Conservation (phyloP, 2,329 filamentous ascomycete genomes). For the Myriangium duriaei region DNA sequence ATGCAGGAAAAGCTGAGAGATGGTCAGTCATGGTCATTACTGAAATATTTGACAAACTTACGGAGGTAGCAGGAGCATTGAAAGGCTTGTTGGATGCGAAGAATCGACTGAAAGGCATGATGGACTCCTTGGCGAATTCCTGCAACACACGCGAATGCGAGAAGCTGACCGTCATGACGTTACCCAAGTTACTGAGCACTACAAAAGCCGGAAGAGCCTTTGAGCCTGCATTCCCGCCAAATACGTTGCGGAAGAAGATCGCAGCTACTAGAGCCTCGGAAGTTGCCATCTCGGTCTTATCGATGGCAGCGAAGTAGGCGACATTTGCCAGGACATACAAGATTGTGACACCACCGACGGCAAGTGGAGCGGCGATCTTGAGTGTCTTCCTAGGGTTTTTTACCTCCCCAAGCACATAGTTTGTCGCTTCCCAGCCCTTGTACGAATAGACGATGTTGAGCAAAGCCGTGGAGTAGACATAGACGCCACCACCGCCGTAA, state of each 20-base stretch:
- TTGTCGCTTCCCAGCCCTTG: conserved; percentile 56
- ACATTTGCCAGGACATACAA: conserved; percentile 38
- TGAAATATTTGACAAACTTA: neutral
- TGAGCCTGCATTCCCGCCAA: conserved; percentile 40
- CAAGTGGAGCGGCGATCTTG: conserved; percentile 48
- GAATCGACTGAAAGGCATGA: conserved; percentile 50
- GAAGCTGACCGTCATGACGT: conserved; percentile 56
- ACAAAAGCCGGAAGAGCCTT: conserved; percentile 52
- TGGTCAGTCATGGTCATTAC: neutral
- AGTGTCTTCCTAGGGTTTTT: conserved; percentile 50
- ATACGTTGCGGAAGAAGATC: conserved; percentile 45
- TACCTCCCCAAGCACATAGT: conserved; percentile 54
- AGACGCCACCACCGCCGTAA: conserved; percentile 44
- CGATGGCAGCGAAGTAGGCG: conserved; percentile 53
- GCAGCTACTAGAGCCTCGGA: conserved; percentile 45
- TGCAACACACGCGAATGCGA: conserved; percentile 54
- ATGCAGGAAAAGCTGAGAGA: conserved; percentile 45
- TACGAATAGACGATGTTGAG: conserved; percentile 64
- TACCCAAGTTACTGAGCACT: conserved; percentile 54
- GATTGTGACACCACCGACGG: conserved; percentile 44
- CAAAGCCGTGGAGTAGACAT: conserved; percentile 55
- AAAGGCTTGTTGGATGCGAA: conserved; percentile 54
- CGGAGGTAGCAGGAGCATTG: conserved; percentile 43
- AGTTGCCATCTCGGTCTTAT: conserved; percentile 41
- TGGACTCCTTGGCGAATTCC: conserved; percentile 52